Evolutionary conservation across 345 rosid species (phyloP).

Genomic region (Eucalyptus coolabah): DNA sequence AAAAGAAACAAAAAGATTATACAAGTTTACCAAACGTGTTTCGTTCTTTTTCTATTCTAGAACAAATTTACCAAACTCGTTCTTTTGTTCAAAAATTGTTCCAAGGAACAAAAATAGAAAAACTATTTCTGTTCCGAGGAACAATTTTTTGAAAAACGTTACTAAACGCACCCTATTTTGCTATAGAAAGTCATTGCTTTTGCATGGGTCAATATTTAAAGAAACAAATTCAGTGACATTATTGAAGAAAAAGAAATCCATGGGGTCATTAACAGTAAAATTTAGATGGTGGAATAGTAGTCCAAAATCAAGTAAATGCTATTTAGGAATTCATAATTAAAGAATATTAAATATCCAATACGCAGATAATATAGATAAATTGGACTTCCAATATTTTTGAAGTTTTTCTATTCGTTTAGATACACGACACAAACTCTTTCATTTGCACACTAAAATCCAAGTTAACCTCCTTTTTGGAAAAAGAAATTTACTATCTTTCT

Average conservation of each 20-base stretch:
- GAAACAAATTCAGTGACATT: background rate
- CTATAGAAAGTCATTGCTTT: background rate
- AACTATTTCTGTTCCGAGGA: no score
- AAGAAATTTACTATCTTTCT: background rate
- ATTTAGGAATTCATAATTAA: background rate
- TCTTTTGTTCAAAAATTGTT: no score
- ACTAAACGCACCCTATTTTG: background rate
- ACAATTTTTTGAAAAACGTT: no score
- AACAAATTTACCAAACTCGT: no score
- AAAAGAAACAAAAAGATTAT: no score
- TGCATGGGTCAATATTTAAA: background rate
- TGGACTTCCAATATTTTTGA: background rate
- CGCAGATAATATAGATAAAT: background rate
- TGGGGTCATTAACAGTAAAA: background rate
- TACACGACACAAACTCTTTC: background rate
- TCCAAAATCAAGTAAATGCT: background rate
- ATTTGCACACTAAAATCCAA: background rate
- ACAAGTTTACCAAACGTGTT: no score
- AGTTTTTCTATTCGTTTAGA: background rate
- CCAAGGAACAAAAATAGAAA: no score
- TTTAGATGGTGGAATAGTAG: background rate
- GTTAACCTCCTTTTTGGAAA: background rate
- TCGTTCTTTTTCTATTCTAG: no score
- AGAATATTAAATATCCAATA: background rate
- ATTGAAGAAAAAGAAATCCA: background rate